Evolutionary conservation across 352 stramenopile genomes (phyloP).

Genomic region (Phytophthora sp.): DNA sequence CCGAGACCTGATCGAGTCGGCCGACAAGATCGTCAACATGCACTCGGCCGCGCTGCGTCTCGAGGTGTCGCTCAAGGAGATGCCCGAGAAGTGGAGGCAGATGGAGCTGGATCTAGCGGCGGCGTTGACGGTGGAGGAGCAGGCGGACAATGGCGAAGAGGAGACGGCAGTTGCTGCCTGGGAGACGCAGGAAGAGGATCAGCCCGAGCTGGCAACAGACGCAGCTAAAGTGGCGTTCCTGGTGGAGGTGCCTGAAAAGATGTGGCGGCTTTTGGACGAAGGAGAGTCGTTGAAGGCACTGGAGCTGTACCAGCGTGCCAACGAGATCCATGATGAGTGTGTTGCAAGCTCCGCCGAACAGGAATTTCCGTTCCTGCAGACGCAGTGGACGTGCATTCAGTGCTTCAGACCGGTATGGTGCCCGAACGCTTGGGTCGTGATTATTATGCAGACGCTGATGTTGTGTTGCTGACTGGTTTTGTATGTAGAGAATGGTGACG

Average conservation of each 20-base stretch:
- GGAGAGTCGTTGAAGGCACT: conserved; percentile 64
- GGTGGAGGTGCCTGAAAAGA: conserved; percentile 60
- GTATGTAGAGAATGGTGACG: conserved; percentile 51
- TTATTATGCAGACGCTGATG: conserved; percentile 2
- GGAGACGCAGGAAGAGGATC: neutral
- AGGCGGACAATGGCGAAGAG: neutral
- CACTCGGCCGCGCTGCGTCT: conserved; percentile 87
- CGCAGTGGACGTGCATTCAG: conserved; percentile 72
- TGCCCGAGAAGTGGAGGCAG: conserved; percentile 81
- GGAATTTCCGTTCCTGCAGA: conserved; percentile 67
- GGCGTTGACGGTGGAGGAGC: conserved; percentile 31
- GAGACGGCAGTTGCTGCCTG: neutral
- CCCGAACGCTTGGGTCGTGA: neutral
- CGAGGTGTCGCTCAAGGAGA: conserved; percentile 82
- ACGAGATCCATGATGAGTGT: conserved; percentile 29
- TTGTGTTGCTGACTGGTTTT: conserved; percentile 8
- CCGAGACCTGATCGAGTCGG: conserved; percentile 93
- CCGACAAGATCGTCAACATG: conserved; percentile 94
- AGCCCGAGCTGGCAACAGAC: neutral
- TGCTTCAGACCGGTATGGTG: conserved; percentile 59
- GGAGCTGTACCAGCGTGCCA: conserved; percentile 50
- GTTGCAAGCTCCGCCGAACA: conserved; percentile 16
- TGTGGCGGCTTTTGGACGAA: conserved; percentile 75
- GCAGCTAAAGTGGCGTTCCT: conserved; percentile 58
- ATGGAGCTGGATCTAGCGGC: conserved; percentile 53